Evolutionary conservation across 306 rosid genomes (phyloP), one percentile per base, ranked within the genome.

Genomic region (Cucurbita pepo): DNA sequence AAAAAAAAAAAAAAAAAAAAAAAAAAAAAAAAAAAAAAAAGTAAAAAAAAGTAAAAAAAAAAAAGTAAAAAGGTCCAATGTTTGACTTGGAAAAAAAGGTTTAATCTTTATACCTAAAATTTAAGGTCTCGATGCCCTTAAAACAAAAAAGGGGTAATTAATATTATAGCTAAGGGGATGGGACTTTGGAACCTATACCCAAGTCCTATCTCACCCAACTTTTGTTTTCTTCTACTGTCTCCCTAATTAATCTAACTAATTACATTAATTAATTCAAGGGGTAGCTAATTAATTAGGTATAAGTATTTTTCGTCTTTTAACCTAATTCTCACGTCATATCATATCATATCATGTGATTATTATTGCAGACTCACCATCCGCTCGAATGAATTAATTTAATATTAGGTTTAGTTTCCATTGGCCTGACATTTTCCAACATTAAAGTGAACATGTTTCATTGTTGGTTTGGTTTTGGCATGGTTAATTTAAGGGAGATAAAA

Each of bases 391-490:
- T 30, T 30, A 30, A 30, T 30, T 30, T 30, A 30, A 30, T 30
- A 30, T 30, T 30, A 30, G 0, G 3, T 30, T 50, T 83, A 82
- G 78, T 79, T 76, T 75, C 78, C 80, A 81, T 75, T 56, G 69
- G 53, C 72, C 25, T 83, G 85, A 86, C 88, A 86, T 59, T 21
- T 67, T 66, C 63, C 73, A 78, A 76, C 78, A 84, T 80, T 78
- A 77, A 77, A 79, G 82, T 83, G 13, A 86, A 81, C 83, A 78
- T 71, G 87, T 75, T 83, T 86, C 34, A 30, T 30, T 30, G 34
- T 30, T 30, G 34, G 34, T 30, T 30, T 30, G 3, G 34, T 25
- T 25, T 25, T 25, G 34, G 3, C 3, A 30, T 3, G 34, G 34
- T 30, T 30, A 30, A 2, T 30, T 30, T 30, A 30, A 30, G 34